Evolutionary conservation across 2,329 filamentous ascomycete species (phyloP), one percentile per base, ranked within the genome.

Genomic region (Fusarium nodosum): DNA sequence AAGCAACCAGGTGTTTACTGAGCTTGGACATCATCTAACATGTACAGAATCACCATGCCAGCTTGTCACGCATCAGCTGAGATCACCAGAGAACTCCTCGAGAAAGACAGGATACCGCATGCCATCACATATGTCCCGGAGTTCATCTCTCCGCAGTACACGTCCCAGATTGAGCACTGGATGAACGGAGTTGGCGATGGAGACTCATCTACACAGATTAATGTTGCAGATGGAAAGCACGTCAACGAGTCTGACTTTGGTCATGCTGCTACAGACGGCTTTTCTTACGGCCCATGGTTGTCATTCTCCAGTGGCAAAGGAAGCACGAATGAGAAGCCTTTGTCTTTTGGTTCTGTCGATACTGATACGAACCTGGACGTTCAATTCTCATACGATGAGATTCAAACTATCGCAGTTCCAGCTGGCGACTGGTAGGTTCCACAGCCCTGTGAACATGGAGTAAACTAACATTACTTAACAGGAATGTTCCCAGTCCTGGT

Each of bases 401-500:
- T 70, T 24, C 68, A 71, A 16, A 68, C 63, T 0, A n/a, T 71
- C n/a, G 39, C 59, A 3, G 28, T 61, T 4, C 67, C 60, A 18
- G 63, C 68, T 16, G 68, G 68, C 3, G 7, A 64, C 12, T 70
- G 68, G 68, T 65, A 34, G 42, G 55, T 13, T n/a, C 10, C 0
- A 10, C 20, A 16, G 4, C 24, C 9, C 4, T 3, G n/a, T 1
- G 13, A 20, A 5, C 10, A 18, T 6, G 5, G 2, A 4, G 3
- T 8, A 26, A 31, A 7, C 48, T 69, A 4, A 69, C 9, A 20
- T 9, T 10, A n/a, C 11, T 4, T 15, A 3, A 12, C 11, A 70
- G 68, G 68, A 67, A 70, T 30, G 68, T 70, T 6, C 68, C 68
- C 4, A 71, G 68, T 2, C 68, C 68, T 20, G 68, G 68, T 6